Conservation (phyloP, 495 filamentous ascomycete genomes). For the Sporormia fimetaria region DNA sequence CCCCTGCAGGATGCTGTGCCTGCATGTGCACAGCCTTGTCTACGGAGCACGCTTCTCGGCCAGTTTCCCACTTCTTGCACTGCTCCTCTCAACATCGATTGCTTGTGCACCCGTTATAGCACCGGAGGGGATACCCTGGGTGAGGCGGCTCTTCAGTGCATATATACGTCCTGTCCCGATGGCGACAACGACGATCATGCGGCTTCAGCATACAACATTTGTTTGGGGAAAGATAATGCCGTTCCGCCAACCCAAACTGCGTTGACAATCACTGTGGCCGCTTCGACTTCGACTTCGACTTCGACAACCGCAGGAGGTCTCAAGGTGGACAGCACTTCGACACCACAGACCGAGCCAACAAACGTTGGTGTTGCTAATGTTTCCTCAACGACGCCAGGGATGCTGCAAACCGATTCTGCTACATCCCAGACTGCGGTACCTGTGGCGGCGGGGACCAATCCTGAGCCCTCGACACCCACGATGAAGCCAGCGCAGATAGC, state of each 20-base stretch:
- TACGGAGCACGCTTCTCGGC: conserved; percentile 11
- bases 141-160: conserved; percentile 23
- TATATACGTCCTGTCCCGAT: conserved; percentile 20
- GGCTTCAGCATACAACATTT: conserved; percentile 22
- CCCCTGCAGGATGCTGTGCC: conserved; percentile 16
- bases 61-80: conserved; percentile 20
- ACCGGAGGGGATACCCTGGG: conserved; percentile 20
- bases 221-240: conserved; percentile 19
- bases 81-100: conserved; percentile 10
- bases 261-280: conserved; percentile 13
- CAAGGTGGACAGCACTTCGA: too few species aligned
- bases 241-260: conserved; percentile 20
- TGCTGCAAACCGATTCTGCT: not conserved
- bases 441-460: not conserved
- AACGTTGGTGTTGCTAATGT: too few species aligned
- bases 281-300: conserved; percentile 1
- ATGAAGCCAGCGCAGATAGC: conserved; percentile 26
- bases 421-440: conserved; percentile 4
- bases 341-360: not conserved
- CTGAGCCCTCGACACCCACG: conserved; percentile 10
- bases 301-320: not conserved
- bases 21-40: conserved; percentile 26
- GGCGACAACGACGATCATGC: conserved; percentile 5
- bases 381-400: too few species aligned
- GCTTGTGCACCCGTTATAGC: conserved; percentile 26